Evolutionary conservation across 805 yeast genomes (phyloP), one percentile per base, ranked within the genome.

Genomic region (Candida piceae): DNA sequence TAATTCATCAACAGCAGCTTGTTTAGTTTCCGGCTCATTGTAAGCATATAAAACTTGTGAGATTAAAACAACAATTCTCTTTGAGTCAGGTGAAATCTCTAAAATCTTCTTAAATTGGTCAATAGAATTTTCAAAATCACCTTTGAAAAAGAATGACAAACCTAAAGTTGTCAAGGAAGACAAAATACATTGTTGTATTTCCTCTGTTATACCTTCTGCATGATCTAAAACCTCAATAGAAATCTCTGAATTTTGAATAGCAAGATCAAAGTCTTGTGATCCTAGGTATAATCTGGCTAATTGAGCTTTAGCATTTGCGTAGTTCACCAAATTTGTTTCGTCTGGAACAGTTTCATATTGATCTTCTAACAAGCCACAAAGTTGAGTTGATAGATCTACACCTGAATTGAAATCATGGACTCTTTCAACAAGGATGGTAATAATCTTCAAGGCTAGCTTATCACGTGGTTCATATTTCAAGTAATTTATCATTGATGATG

Each of bases 1-100:
- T 30, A 90, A 60, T 57, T 87, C 95, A 49, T 88, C 96, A 32
- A 84, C 53, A 0, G 97, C 96, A 1, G 88, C 89, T 44, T 78
- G 82, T 40, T 77, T 80, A 1, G 93, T 78, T 5, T 84, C 93
- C n/a, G 73, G 77, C 0, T 78, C 73, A n/a, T 78, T 83, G 39
- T 75, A 74, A 2, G 86, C 85, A 63, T 81, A 83, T 34, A 93
- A 65, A 1, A 89, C 82, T 53, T 88, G 95, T 0, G 93, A 76
- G 16, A 86, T 70, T 20, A 90, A 60, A 6, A 81, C 74, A 12
- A 86, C 78, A n/a, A 87, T 69, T 42, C 80, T 72, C 44, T 73
- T 77, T 4, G 83, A 76, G 33, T 75, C 78, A 5, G 74, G 72
- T 17, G 80, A 70, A 1, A 60, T 50, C 18, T 64, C 70, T 31